Conservation (phyloP, 2,329 filamentous ascomycete species). For the Diaporthe nobilis region DNA sequence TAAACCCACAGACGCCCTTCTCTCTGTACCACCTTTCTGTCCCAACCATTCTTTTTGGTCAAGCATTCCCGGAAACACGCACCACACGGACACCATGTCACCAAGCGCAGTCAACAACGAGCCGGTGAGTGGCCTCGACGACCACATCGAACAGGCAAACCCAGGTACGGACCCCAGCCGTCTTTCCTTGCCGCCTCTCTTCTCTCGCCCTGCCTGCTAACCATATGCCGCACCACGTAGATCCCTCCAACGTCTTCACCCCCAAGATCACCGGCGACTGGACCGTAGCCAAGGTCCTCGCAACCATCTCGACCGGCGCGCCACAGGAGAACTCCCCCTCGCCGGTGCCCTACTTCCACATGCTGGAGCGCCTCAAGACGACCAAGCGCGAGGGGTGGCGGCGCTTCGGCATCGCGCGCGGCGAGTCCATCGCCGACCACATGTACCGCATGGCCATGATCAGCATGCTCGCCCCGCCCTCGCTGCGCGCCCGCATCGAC, state of each 20-base stretch:
- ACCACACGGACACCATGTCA: conserved; percentile 20
- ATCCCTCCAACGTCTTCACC: conserved; percentile 53
- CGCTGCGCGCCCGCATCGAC: conserved; percentile 80
- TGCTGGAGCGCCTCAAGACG: conserved; percentile 94
- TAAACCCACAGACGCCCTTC: neutral
- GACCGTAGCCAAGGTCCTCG: conserved; percentile 74
- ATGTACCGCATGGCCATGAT: conserved; percentile 99
- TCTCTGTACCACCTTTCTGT: neutral
- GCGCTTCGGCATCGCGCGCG: conserved; percentile 81
- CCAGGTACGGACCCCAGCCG: conserved; percentile 30
- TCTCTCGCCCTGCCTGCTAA: neutral
- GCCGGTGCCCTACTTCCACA: conserved; percentile 92
- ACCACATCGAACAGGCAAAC: conserved; percentile 30
- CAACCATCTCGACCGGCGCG: conserved; percentile 71
- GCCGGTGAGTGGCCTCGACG: conserved; percentile 9
- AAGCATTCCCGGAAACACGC: neutral
- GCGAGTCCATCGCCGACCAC: conserved; percentile 96
- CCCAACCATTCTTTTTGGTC: neutral
- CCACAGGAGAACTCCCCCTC: conserved; percentile 74
- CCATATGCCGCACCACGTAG: conserved; percentile 41
- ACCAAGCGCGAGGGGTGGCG: conserved; percentile 97
- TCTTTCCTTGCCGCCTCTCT: too few relatives aligned
- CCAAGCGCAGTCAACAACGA: conserved; percentile 37
- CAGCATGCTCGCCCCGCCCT: conserved; percentile 88
- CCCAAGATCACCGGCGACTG: conserved; percentile 63